Conservation (phyloP, 2,329 filamentous ascomycete species). For the Phialophora expanda region DNA sequence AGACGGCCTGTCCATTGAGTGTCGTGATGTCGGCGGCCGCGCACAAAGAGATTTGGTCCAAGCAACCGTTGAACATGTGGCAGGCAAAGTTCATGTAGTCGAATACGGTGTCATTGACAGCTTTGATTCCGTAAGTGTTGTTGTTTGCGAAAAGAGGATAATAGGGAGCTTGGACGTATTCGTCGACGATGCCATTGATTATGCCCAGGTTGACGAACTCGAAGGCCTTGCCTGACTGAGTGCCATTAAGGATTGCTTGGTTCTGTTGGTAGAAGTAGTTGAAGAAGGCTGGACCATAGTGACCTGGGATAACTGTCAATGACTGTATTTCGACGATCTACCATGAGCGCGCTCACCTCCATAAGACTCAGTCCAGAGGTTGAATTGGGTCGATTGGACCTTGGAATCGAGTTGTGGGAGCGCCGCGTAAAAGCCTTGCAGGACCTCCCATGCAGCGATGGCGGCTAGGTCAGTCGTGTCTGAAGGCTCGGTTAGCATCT, state of each 20-base stretch:
- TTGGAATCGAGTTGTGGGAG: constrained; percentile 56
- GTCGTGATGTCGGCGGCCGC: constrained; percentile 64
- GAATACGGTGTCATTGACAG: constrained; percentile 64
- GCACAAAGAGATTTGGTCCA: constrained; percentile 71
- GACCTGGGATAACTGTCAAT: constrained; percentile 42
- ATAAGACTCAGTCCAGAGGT: constrained; percentile 62
- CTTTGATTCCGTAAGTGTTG: constrained; percentile 61
- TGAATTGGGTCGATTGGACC: constrained; percentile 61
- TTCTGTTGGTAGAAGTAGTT: constrained; percentile 65
- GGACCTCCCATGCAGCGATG: constrained; percentile 59
- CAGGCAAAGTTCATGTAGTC: constrained; percentile 64
- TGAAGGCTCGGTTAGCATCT: constrained; percentile 20
- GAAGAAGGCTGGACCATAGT: constrained; percentile 62
- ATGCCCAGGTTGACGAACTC: constrained; percentile 62
- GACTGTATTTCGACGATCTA: neutral
- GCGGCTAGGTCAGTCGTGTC: constrained; percentile 64
- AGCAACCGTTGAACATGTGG: constrained; percentile 65
- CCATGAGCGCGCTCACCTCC: constrained; percentile 27
- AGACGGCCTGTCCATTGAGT: constrained; percentile 56
- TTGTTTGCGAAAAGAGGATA: constrained; percentile 61
- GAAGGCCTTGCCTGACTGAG: constrained; percentile 55
- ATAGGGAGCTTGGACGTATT: constrained; percentile 55
- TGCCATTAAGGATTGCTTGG: constrained; percentile 58
- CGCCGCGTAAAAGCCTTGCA: constrained; percentile 60
- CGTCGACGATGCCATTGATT: constrained; percentile 63